A percentile compares a stretch with the other conserved stretches of the same genome.
These are phyloP conservation scores for Coelastrella sp. DNA, from an alignment of 139 green algal species.

Conservation along the genomic window DNA sequence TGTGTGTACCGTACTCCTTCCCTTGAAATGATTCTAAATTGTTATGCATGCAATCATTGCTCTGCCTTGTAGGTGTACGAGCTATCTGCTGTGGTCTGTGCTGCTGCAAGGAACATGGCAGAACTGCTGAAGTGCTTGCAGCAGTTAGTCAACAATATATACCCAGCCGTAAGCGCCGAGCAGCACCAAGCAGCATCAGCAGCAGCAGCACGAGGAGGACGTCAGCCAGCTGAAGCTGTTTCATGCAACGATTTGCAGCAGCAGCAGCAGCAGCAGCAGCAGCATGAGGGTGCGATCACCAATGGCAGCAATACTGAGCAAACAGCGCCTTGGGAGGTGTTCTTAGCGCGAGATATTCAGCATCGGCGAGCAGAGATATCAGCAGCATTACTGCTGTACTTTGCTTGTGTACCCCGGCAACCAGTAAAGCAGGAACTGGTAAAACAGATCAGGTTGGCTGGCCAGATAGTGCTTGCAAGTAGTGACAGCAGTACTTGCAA, in stretches of 20 bases:
- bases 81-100: constrained; percentile 25
- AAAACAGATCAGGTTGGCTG: background rate
- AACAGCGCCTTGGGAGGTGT: background rate
- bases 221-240: too few relatives aligned
- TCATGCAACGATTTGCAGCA: too few relatives aligned
- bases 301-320: background rate
- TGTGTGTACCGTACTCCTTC: too few relatives aligned
- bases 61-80: constrained; percentile 45
- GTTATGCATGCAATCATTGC: too few relatives aligned
- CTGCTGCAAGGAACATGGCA: constrained; percentile 31
- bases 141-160: constrained; percentile 41
- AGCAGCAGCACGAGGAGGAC: constrained; percentile 2
- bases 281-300: background rate
- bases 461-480: background rate
- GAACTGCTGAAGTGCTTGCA: constrained; percentile 42
- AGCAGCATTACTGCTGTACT: constrained; percentile 33
- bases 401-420: constrained; percentile 18
- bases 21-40: too few relatives aligned
- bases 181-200: constrained; percentile 9
- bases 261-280: constrained; percentile 28
- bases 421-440: background rate
- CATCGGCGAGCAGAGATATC: background rate
- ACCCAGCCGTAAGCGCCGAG: background rate
- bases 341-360: background rate
- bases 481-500: too few relatives aligned